Conservation (phyloP, 345 rosid species). For the Firmiana major region DNA sequence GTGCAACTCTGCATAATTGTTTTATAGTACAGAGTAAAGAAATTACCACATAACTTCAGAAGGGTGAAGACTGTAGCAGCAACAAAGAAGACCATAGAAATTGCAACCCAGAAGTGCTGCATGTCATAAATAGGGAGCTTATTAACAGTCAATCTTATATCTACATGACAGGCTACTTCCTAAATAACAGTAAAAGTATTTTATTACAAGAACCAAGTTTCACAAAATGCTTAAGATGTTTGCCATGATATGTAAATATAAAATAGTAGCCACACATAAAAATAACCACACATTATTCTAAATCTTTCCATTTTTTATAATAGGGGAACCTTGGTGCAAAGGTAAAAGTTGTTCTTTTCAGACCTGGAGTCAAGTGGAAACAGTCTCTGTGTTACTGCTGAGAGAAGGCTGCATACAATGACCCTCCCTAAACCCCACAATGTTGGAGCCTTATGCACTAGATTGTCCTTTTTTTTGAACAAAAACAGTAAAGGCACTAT, state of each 20-base stretch:
- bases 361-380: too few relatives aligned
- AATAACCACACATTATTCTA: background rate
- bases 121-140: constrained; percentile 15
- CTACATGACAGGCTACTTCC: background rate
- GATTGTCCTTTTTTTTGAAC: too few relatives aligned
- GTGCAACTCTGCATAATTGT: background rate
- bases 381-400: too few relatives aligned
- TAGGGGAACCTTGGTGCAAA: too few relatives aligned
- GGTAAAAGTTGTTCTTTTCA: too few relatives aligned
- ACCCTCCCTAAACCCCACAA: too few relatives aligned
- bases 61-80: constrained; percentile 90
- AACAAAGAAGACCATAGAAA: constrained; percentile 92
- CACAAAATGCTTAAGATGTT: background rate
- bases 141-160: constrained; percentile 6
- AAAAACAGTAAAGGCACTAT: constrained; percentile 1
- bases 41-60: constrained; percentile 82
- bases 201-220: background rate
- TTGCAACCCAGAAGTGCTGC: constrained; percentile 97
- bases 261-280: background rate
- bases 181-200: background rate
- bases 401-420: too few relatives aligned
- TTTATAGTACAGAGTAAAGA: constrained; percentile 3
- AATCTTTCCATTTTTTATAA: background rate
- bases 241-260: background rate
- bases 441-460: too few relatives aligned